Percentiles rank a stretch among this genome's conserved stretches.
phyloP scores from a whole-genome alignment of 805 yeast genomes.

The Hanseniaspora thailandica region DNA sequence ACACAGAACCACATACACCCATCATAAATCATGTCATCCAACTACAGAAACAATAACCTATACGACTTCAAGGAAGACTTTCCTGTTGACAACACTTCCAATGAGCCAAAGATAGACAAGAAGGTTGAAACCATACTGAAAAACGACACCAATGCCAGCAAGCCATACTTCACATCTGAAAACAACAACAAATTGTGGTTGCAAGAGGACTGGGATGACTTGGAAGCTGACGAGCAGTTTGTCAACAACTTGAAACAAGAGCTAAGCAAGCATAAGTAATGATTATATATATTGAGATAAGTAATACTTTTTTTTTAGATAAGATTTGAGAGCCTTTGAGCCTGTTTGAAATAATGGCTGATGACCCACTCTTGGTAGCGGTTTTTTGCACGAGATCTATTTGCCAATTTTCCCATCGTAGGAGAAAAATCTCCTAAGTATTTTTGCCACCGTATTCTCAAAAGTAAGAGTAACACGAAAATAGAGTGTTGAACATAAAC shows the following conservation, averaged over 20 bases:
- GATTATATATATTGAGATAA: background rate
- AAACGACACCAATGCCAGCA: background rate
- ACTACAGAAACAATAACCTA: conserved; percentile 1
- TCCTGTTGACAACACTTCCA: background rate
- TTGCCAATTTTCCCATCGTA: background rate
- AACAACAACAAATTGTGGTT: conserved; percentile 12
- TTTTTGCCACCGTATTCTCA: conserved; percentile 3
- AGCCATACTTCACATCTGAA: conserved; percentile 11
- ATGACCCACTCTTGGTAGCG: background rate
- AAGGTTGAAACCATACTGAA: background rate
- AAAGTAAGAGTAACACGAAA: background rate
- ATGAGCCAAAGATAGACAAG: background rate
- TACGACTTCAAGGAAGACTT: conserved; percentile 13
- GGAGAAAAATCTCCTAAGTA: background rate
- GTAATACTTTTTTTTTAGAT: background rate
- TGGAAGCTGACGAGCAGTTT: conserved; percentile 84
- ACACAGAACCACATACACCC: background rate
- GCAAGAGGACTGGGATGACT: conserved; percentile 98
- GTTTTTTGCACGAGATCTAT: background rate
- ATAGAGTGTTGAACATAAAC: background rate
- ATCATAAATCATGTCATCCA: background rate
- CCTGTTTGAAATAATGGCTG: background rate
- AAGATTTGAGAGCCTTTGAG: background rate
- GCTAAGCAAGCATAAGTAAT: conserved; percentile 19
- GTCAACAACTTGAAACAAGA: conserved; percentile 55